Conservation (phyloP, 495 filamentous ascomycete species). For the Friedmanniomyces simplex region DNA sequence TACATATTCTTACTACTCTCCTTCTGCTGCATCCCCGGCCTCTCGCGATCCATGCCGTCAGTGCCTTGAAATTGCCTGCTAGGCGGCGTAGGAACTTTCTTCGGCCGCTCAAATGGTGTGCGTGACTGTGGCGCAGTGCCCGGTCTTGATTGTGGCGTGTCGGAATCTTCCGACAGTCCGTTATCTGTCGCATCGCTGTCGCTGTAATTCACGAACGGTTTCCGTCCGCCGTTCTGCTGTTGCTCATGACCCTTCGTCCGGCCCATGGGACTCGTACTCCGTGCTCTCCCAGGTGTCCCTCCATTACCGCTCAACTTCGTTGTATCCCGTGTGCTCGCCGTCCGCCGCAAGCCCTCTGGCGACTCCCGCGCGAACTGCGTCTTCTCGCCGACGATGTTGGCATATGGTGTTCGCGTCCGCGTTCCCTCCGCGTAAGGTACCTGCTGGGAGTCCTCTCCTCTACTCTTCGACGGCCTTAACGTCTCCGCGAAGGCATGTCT, state of each 20-base stretch:
- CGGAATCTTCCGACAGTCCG: not conserved
- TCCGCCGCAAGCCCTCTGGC: slow-evolving; percentile 36
- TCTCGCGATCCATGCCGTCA: slow-evolving; percentile 1
- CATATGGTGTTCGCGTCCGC: slow-evolving; percentile 59
- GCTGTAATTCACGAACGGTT: slow-evolving; percentile 11
- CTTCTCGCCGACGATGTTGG: slow-evolving; percentile 58
- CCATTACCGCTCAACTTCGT: slow-evolving; percentile 23
- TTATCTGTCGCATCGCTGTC: slow-evolving; percentile 6
- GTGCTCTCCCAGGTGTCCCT: not conserved
- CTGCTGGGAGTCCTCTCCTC: slow-evolving; percentile 6
- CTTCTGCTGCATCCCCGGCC: slow-evolving; percentile 17
- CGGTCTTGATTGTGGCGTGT: slow-evolving; percentile 1
- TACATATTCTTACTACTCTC: slow-evolving; percentile 17
- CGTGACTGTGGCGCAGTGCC: slow-evolving; percentile 2
- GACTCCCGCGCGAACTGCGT: slow-evolving; percentile 38
- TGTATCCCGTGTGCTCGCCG: slow-evolving; percentile 38
- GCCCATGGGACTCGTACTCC: slow-evolving; percentile 20
- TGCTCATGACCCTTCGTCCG: not conserved
- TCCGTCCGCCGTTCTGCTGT: not conserved
- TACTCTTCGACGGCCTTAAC: slow-evolving; percentile 34
- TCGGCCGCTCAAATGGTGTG: slow-evolving; percentile 6
- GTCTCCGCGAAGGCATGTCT: slow-evolving; percentile 36
- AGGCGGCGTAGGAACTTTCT: slow-evolving; percentile 10
- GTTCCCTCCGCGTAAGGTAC: slow-evolving; percentile 30
- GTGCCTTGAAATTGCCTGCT: slow-evolving; percentile 1